These are phyloP conservation scores for Solanum paucissectum DNA, from an alignment of 257 asterid genomes.

Conservation along the genomic window DNA sequence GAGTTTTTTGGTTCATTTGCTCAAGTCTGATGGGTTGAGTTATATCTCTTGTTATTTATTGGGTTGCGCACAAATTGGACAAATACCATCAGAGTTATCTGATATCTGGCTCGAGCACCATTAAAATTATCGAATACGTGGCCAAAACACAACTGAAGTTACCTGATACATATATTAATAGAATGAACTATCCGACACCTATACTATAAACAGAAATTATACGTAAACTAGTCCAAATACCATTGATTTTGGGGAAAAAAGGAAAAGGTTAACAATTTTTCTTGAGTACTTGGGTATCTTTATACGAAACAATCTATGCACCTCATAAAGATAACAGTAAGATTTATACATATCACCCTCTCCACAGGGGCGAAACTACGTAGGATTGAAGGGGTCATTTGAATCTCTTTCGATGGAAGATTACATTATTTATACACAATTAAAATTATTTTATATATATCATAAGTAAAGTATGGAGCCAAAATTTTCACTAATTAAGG, in stretches of 20 bases:
- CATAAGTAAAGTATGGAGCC: not conserved
- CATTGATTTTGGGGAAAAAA: rapidly evolving
- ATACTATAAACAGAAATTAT: no score
- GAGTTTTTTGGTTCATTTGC: not conserved
- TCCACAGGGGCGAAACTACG: not conserved
- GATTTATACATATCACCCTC: not conserved
- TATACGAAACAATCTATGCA: not conserved
- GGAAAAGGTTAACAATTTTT: not conserved
- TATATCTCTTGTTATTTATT: not conserved
- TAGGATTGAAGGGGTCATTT: not conserved
- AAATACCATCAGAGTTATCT: not conserved
- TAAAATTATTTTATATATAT: not conserved
- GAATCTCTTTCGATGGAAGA: not conserved
- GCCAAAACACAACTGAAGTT: not conserved
- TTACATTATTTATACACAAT: not conserved
- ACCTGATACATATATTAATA: not conserved
- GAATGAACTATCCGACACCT: not conserved
- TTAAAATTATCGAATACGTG: not conserved
- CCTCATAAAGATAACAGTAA: not conserved
- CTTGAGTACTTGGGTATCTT: not conserved
- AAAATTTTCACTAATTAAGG: not conserved
- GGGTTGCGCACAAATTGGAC: not conserved
- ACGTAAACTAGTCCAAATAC: not conserved
- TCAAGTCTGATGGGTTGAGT: not conserved
- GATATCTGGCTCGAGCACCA: not conserved